These are phyloP conservation scores for Fistulinella prunicolor DNA, from an alignment of 768 basidiomycete genomes.

Conservation along the genomic window DNA sequence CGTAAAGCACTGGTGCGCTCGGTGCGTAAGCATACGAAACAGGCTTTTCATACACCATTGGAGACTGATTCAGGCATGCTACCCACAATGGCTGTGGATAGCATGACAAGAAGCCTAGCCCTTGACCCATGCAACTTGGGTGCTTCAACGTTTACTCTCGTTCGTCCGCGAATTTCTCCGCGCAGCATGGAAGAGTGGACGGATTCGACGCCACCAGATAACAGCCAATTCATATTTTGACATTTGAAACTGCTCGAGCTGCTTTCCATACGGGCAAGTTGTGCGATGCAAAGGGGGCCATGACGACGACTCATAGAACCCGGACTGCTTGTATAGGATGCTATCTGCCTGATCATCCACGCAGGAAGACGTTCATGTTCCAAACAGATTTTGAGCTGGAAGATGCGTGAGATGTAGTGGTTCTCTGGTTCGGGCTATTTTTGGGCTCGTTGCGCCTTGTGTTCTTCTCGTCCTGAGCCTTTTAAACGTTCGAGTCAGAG, in stretches of 20 bases:
- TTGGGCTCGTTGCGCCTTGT: constrained; percentile 26
- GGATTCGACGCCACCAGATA: constrained; percentile 30
- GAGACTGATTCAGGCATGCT: constrained; percentile 5
- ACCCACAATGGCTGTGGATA: constrained; percentile 15
- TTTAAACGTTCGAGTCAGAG: constrained; percentile 19
- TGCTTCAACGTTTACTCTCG: constrained; percentile 7
- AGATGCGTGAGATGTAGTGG: constrained; percentile 22
- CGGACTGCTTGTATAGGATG: background rate
- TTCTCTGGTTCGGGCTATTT: constrained; percentile 13
- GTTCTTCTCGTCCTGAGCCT: constrained; percentile 16
- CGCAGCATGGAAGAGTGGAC: constrained; percentile 23
- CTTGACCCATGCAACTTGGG: constrained; percentile 25
- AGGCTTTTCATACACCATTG: constrained; percentile 12
- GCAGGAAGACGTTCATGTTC: constrained; percentile 20
- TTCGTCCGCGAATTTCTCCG: constrained; percentile 4
- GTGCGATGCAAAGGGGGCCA: constrained; percentile 13
- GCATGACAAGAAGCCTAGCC: constrained; percentile 19
- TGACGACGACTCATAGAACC: constrained; percentile 28
- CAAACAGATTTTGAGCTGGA: constrained; percentile 8
- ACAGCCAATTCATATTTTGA: constrained; percentile 15
- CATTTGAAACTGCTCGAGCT: constrained; percentile 19
- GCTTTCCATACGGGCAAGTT: constrained; percentile 1
- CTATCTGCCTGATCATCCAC: constrained; percentile 15
- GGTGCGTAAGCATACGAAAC: constrained; percentile 16
- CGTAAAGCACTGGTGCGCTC: constrained; percentile 19